phyloP scores from a whole-genome alignment of 2,329 filamentous ascomycete species.

The Pseudomassariella vexata region DNA sequence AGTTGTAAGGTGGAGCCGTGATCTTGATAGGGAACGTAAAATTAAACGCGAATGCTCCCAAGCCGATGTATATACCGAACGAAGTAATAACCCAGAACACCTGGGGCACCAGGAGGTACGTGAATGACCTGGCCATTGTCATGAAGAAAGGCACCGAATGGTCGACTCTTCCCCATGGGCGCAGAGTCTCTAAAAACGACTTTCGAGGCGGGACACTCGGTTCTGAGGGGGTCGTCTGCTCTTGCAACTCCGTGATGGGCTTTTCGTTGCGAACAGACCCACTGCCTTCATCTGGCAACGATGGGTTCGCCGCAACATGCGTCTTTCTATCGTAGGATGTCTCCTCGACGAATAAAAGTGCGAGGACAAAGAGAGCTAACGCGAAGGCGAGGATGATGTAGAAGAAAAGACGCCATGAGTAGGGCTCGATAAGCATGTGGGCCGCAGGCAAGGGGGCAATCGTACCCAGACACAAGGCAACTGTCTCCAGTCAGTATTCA shows the following conservation, averaged over 20 bases:
- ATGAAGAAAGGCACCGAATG: constrained; percentile 31
- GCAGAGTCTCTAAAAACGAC: constrained; percentile 31
- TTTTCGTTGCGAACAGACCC: constrained; percentile 17
- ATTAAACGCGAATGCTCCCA: constrained; percentile 39
- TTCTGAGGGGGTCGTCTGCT: constrained; percentile 5
- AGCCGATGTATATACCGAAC: constrained; percentile 39
- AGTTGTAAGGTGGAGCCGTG: constrained; percentile 33
- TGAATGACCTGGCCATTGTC: constrained; percentile 34
- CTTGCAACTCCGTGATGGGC: constrained; percentile 11
- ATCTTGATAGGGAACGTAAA: constrained; percentile 40
- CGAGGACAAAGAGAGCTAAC: constrained; percentile 32
- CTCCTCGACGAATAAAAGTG: constrained; percentile 49
- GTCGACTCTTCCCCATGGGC: constrained; percentile 30
- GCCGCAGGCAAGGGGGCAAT: constrained; percentile 53
- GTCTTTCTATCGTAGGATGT: constrained; percentile 34
- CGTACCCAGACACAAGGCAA: constrained; percentile 49
- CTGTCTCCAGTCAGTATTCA: constrained; percentile 15
- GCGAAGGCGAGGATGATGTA: constrained; percentile 54
- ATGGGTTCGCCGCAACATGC: constrained; percentile 7
- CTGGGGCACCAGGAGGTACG: constrained; percentile 36
- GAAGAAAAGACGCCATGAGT: constrained; percentile 57
- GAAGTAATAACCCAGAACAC: constrained; percentile 40
- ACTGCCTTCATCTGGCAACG: constrained; percentile 9
- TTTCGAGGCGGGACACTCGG: constrained; percentile 25
- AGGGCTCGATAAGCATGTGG: constrained; percentile 53